Percentiles rank a stretch among this genome's conserved stretches.
Evolutionary conservation across 2,329 filamentous ascomycete species (phyloP).

Genomic region (Penicillium aurantiogriseum): DNA sequence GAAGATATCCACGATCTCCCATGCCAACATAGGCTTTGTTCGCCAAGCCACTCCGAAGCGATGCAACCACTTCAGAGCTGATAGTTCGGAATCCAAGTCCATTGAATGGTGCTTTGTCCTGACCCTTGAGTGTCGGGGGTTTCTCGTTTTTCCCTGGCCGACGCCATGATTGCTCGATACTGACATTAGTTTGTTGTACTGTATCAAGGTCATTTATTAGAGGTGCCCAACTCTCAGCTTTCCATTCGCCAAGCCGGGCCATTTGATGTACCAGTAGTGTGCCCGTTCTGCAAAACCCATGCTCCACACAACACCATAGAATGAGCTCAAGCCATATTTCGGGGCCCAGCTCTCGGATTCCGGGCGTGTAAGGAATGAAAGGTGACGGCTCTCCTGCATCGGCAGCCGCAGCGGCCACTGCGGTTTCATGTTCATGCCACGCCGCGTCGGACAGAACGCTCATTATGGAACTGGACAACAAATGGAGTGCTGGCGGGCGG

Average conservation of each 20-base stretch:
- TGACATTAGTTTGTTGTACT: constrained; percentile 37
- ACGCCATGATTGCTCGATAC: constrained; percentile 38
- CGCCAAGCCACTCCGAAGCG: constrained; percentile 54
- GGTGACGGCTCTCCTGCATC: constrained; percentile 40
- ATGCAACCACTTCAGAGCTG: constrained; percentile 58
- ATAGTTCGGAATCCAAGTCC: constrained; percentile 51
- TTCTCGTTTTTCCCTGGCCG: constrained; percentile 24
- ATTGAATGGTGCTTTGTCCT: constrained; percentile 31
- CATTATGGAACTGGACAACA: constrained; percentile 48
- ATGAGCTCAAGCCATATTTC: constrained; percentile 52
- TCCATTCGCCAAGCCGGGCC: constrained; percentile 37
- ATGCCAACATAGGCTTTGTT: constrained; percentile 46
- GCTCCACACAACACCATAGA: constrained; percentile 52
- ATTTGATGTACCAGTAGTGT: constrained; percentile 40
- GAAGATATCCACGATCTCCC: constrained; percentile 32
- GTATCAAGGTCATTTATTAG: constrained; percentile 28
- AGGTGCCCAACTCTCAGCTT: constrained; percentile 42
- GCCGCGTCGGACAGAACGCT: constrained; percentile 48
- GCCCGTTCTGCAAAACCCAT: constrained; percentile 44
- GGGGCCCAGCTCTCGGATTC: constrained; percentile 45
- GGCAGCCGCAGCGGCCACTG: constrained; percentile 37
- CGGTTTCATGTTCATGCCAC: constrained; percentile 44
- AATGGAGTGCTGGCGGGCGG: constrained; percentile 45
- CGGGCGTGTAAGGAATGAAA: constrained; percentile 41
- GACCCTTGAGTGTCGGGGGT: constrained; percentile 17